Evolutionary conservation across 2,329 filamentous ascomycete species (phyloP).

Genomic region (Thielaviopsis punctulata): DNA sequence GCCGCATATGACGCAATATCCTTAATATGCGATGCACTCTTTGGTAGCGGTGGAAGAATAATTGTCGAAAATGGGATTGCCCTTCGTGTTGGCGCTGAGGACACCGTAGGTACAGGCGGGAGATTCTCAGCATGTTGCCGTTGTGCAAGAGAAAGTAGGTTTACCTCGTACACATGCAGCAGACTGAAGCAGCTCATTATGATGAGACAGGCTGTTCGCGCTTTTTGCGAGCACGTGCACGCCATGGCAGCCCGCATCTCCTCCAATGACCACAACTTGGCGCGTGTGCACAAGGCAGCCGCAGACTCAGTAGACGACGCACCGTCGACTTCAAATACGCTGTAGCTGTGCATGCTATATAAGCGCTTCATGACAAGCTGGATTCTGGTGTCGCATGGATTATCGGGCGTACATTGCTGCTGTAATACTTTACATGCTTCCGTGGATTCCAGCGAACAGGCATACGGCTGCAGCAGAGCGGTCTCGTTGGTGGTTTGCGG

Average conservation of each 20-base stretch:
- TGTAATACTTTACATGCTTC: neutral
- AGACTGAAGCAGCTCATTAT: constrained; percentile 6
- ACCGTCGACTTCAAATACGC: neutral
- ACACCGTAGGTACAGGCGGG: neutral
- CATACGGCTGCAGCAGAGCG: neutral
- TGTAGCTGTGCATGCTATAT: neutral
- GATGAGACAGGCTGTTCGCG: neutral
- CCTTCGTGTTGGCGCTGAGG: neutral
- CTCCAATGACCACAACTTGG: neutral
- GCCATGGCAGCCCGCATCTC: neutral
- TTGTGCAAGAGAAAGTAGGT: no score
- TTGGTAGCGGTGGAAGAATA: constrained; percentile 1
- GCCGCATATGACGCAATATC: neutral
- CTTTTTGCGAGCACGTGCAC: constrained; percentile 3
- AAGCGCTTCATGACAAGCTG: neutral
- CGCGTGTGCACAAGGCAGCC: neutral
- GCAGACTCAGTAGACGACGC: neutral
- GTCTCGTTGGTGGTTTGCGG: neutral
- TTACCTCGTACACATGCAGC: constrained; percentile 5
- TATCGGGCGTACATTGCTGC: neutral
- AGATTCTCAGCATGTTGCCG: constrained; percentile 1
- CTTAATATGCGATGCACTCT: neutral
- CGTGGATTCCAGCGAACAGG: neutral
- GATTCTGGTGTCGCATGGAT: neutral
- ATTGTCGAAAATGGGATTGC: constrained; percentile 2